Evolutionary conservation across 495 filamentous ascomycete genomes (phyloP).

Genomic region (Penicillium desertorum): DNA sequence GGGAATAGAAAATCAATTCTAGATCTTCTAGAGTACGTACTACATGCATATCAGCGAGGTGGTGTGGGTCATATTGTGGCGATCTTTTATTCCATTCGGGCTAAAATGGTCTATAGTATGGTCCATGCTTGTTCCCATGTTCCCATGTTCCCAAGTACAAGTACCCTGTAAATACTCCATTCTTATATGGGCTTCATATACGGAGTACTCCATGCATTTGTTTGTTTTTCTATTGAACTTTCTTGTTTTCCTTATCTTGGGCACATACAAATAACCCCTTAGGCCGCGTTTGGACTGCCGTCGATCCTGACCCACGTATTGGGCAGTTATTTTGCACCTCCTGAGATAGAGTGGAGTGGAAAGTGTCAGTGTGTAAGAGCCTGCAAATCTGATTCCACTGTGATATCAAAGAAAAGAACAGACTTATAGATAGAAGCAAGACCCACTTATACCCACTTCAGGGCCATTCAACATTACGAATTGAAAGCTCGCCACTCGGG

Average conservation of each 20-base stretch:
- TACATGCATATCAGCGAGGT: not conserved
- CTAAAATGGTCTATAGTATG: not conserved
- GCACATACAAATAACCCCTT: not conserved
- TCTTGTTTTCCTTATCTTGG: not conserved
- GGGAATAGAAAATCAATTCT: slow-evolving; percentile 1
- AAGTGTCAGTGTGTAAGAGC: not conserved
- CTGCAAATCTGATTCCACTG: not conserved
- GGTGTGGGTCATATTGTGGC: slow-evolving; percentile 12
- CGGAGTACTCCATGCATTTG: not conserved
- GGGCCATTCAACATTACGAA: not conserved
- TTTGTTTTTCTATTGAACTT: not conserved
- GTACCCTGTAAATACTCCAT: not conserved
- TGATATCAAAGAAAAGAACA: not conserved
- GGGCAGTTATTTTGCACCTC: not conserved
- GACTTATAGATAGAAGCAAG: slow-evolving; percentile 24
- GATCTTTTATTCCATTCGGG: slow-evolving; percentile 5
- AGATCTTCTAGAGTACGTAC: slow-evolving; percentile 7
- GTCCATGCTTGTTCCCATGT: too few relatives aligned
- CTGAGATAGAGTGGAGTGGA: slow-evolving; percentile 7
- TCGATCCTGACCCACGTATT: slow-evolving; percentile 9
- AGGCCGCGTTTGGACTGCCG: not conserved
- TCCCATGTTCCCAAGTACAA: too few relatives aligned
- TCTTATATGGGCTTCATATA: not conserved
- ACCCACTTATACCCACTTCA: slow-evolving; percentile 15
- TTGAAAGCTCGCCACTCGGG: slow-evolving; percentile 13